A percentile compares a stretch with the other conserved stretches of the same genome.
phyloP scores from a whole-genome alignment of 805 yeast genomes.

The Candida bentonensis region DNA sequence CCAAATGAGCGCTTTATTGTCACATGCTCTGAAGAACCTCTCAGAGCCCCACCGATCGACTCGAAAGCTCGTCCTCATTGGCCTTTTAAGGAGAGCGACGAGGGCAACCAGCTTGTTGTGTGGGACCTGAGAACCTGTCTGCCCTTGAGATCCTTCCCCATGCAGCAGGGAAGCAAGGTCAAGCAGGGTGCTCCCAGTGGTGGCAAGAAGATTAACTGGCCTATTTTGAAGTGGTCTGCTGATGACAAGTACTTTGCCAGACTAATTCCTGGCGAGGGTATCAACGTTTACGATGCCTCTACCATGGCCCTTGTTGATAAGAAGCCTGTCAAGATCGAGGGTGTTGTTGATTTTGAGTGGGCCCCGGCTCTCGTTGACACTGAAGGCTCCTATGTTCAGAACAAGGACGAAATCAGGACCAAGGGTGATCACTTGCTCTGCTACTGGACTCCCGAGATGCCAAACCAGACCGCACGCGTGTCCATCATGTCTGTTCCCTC shows the following conservation, averaged over 20 bases:
- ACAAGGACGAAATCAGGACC: slow-evolving; percentile 26
- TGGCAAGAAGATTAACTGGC: slow-evolving; percentile 67
- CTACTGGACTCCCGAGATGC: slow-evolving; percentile 93
- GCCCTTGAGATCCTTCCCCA: slow-evolving; percentile 80
- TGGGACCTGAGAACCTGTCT: slow-evolving; percentile 84
- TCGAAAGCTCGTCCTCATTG: slow-evolving; percentile 46
- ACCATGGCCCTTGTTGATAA: slow-evolving; percentile 72
- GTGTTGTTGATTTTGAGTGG: slow-evolving; percentile 83
- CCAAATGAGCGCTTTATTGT: slow-evolving; percentile 85
- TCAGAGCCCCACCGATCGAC: slow-evolving; percentile 51
- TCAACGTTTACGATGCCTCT: slow-evolving; percentile 76
- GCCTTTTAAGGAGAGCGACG: slow-evolving; percentile 78
- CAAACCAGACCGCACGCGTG: slow-evolving; percentile 90
- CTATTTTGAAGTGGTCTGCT: slow-evolving; percentile 87
- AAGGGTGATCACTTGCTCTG: slow-evolving; percentile 54
- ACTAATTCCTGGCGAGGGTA: slow-evolving; percentile 74
- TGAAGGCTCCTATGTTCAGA: slow-evolving; percentile 23
- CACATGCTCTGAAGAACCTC: slow-evolving; percentile 79
- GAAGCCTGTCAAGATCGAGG: slow-evolving; percentile 70
- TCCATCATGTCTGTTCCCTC: slow-evolving; percentile 78
- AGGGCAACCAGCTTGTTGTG: slow-evolving; percentile 84
- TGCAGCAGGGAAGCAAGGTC: slow-evolving; percentile 41
- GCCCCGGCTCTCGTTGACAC: slow-evolving; percentile 78
- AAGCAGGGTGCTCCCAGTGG: slow-evolving; percentile 9
- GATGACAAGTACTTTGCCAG: slow-evolving; percentile 93